Percentiles rank a stretch among this genome's conserved stretches.
Conservation (phyloP, 805 yeast genomes). For the Ogataea polymorpha region DNA sequence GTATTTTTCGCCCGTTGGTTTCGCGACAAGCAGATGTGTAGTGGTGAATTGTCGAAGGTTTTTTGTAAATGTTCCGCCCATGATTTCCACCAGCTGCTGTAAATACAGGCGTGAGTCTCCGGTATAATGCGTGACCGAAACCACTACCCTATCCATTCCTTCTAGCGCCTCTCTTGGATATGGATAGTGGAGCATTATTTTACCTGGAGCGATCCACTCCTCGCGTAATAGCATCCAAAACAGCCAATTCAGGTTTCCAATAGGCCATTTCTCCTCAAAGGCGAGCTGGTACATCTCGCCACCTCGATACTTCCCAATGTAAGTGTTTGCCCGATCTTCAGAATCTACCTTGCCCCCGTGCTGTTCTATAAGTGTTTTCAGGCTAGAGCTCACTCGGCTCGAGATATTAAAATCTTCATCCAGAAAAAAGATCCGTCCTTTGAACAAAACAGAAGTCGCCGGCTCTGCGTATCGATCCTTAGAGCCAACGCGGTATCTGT, state of each 20-base stretch:
- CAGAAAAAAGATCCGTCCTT: slow-evolving; percentile 47
- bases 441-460: slow-evolving; percentile 31
- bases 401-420: slow-evolving; percentile 56
- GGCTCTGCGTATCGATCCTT: neutral
- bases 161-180: slow-evolving; percentile 49
- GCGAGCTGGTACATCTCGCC: slow-evolving; percentile 56
- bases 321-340: slow-evolving; percentile 36
- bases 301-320: slow-evolving; percentile 58
- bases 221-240: slow-evolving; percentile 59
- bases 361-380: slow-evolving; percentile 42
- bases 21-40: slow-evolving; percentile 70
- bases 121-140: slow-evolving; percentile 75
- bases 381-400: slow-evolving; percentile 36
- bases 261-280: slow-evolving; percentile 36
- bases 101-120: slow-evolving; percentile 82
- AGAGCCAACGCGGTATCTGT: slow-evolving; percentile 45
- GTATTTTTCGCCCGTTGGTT: slow-evolving; percentile 68
- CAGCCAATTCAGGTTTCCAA: slow-evolving; percentile 77
- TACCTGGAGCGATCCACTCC: slow-evolving; percentile 52
- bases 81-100: slow-evolving; percentile 53
- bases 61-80: slow-evolving; percentile 78
- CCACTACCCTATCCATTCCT: slow-evolving; percentile 50
- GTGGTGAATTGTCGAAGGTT: slow-evolving; percentile 56
- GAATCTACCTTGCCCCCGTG: slow-evolving; percentile 53
- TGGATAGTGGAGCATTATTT: slow-evolving; percentile 66